Conservation (phyloP, 2,329 filamentous ascomycete genomes). For the Phyllosticta paracitricarpa region DNA sequence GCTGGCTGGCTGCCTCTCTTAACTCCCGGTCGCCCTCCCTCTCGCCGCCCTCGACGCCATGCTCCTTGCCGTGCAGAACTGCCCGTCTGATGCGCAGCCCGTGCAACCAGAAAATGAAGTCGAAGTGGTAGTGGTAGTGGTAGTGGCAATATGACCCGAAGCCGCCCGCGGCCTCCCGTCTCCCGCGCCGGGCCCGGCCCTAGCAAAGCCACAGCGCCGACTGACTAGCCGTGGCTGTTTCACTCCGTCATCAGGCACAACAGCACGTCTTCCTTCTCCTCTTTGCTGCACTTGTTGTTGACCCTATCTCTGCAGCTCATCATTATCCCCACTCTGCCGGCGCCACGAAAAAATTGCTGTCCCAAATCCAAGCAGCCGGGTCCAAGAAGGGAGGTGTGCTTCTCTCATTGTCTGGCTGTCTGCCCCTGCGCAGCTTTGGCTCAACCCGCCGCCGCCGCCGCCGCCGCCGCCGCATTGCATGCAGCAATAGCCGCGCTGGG, state of each 20-base stretch:
- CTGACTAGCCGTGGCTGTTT: not conserved
- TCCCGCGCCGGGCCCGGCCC: not conserved
- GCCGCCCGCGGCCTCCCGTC: not conserved
- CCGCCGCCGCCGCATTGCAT: not conserved
- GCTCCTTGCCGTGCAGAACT: not conserved
- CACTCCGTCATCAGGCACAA: not conserved
- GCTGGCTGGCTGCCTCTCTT: no score
- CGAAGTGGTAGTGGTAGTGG: not conserved
- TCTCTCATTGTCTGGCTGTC: not conserved
- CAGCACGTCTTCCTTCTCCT: no score
- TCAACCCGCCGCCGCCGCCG: not conserved
- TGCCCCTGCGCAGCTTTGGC: not conserved
- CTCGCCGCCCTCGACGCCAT: not conserved
- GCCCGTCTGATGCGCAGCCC: not conserved
- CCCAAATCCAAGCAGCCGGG: not conserved
- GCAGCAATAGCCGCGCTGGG: not conserved
- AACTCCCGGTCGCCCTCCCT: not conserved
- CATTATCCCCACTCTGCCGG: not conserved
- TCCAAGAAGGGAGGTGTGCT: not conserved
- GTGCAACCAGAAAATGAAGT: not conserved
- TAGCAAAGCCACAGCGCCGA: not conserved
- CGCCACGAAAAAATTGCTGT: not conserved
- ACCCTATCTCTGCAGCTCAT: not conserved
- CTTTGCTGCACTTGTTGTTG: not conserved
- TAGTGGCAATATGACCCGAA: not conserved